phyloP scores from a whole-genome alignment of 177 flowering plant species.

The Vitis hybrid region DNA sequence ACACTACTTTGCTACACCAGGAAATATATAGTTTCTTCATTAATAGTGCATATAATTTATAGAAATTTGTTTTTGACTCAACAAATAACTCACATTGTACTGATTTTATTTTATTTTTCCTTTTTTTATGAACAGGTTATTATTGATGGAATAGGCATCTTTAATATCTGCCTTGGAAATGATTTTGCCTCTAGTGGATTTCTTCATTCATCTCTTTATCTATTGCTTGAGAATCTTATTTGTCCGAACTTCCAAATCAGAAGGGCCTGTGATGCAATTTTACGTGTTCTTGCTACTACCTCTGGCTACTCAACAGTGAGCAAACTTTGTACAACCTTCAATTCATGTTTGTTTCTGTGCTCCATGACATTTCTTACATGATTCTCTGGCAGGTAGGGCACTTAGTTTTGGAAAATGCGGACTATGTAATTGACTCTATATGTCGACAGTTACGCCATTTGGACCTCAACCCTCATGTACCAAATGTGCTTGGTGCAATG shows the following conservation, averaged over 20 bases:
- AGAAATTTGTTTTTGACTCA: conserved; percentile 1
- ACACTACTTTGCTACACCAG: conserved; percentile 80
- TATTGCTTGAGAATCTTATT: conserved; percentile 80
- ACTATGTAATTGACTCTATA: conserved; percentile 86
- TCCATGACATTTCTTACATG: background rate
- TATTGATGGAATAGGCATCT: conserved; percentile 87
- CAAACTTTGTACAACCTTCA: background rate
- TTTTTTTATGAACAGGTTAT: conserved; percentile 59
- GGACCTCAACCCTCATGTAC: conserved; percentile 86
- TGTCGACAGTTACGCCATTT: conserved; percentile 90
- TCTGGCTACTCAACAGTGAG: conserved; percentile 78
- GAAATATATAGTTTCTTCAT: conserved; percentile 28
- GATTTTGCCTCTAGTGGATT: conserved; percentile 77
- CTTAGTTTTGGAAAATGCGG: conserved; percentile 83
- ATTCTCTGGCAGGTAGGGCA: conserved; percentile 69
- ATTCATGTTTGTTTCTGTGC: background rate
- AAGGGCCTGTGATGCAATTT: conserved; percentile 75
- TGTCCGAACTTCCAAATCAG: conserved; percentile 74
- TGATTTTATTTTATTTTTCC: conserved; percentile 15
- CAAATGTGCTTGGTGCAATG: conserved; percentile 82
- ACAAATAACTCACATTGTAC: background rate
- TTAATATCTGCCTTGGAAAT: conserved; percentile 66
- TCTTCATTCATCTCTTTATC: conserved; percentile 84
- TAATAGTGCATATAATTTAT: background rate
- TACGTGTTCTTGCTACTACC: conserved; percentile 60